Evolutionary conservation across 169 alveolate genomes (phyloP).

Genomic region (Plasmodium ovale): DNA sequence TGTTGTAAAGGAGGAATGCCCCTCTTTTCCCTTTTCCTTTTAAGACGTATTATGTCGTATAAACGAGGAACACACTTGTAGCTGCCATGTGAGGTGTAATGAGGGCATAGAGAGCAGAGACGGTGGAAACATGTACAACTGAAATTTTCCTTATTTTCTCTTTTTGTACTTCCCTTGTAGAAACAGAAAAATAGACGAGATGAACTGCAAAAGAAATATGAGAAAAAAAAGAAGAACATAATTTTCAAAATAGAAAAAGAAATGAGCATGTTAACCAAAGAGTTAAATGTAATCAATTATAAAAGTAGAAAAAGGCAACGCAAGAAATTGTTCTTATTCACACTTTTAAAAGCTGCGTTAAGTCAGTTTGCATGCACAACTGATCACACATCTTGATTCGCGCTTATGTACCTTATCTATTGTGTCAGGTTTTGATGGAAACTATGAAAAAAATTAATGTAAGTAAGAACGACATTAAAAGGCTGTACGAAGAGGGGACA

Average conservation of each 20-base stretch:
- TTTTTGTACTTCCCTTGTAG: constrained; percentile 18
- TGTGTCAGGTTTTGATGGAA: constrained; percentile 43
- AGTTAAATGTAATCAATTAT: constrained; percentile 57
- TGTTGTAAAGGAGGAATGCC: too few species aligned
- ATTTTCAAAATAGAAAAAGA: constrained; percentile 48
- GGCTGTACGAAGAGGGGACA: constrained; percentile 59
- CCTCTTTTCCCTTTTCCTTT: too few species aligned
- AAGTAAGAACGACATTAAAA: constrained; percentile 53
- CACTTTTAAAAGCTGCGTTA: not conserved
- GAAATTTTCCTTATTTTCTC: too few species aligned
- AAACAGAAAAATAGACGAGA: constrained; percentile 68
- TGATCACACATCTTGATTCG: not conserved
- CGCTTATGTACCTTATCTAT: not conserved
- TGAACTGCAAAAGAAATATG: constrained; percentile 69
- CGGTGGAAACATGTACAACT: not conserved
- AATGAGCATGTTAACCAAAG: constrained; percentile 27
- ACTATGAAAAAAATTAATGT: constrained; percentile 49
- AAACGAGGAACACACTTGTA: not conserved
- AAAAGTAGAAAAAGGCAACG: not conserved
- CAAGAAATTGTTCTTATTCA: too few species aligned
- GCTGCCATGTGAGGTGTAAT: too few species aligned
- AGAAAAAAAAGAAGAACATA: constrained; percentile 48
- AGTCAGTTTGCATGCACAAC: not conserved
- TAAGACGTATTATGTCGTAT: too few species aligned
- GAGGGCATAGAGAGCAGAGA: too few species aligned